A percentile compares a stretch with the other conserved stretches of the same genome.
These are phyloP conservation scores for Hyphopichia khmerensis DNA, from an alignment of 1,139 yeast species.

Conservation along the genomic window DNA sequence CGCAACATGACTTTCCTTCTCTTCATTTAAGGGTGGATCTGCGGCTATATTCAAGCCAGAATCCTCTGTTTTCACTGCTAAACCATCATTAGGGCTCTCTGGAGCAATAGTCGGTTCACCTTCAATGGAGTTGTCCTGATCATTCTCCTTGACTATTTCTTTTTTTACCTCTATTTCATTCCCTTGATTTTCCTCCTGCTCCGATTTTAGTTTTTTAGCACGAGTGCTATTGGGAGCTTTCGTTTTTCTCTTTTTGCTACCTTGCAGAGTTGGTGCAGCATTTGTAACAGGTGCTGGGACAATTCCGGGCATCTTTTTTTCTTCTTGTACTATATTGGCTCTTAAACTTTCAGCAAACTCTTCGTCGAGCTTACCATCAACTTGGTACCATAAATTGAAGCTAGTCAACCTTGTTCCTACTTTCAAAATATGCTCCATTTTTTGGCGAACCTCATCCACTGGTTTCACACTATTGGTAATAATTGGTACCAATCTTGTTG, in stretches of 20 bases:
- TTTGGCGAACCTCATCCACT: constrained; percentile 50
- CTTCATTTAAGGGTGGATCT: too few relatives aligned
- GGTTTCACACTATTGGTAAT: constrained; percentile 66
- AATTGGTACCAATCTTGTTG: constrained; percentile 66
- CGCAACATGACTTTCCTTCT: too few relatives aligned
- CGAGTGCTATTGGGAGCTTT: constrained; percentile 20
- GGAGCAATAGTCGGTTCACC: too few relatives aligned
- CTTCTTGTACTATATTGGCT: constrained; percentile 36
- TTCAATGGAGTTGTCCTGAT: too few relatives aligned
- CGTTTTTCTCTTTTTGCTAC: constrained; percentile 32
- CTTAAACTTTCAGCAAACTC: constrained; percentile 50
- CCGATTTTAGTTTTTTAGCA: constrained; percentile 14
- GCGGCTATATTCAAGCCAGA: not conserved
- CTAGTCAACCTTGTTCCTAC: constrained; percentile 62
- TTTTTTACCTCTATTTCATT: too few relatives aligned
- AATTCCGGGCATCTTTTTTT: constrained; percentile 43
- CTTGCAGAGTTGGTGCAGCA: constrained; percentile 9
- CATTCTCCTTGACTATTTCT: constrained; percentile 1
- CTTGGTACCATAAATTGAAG: constrained; percentile 78
- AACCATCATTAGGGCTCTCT: too few relatives aligned
- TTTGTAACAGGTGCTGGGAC: constrained; percentile 13
- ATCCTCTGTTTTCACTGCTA: not conserved
- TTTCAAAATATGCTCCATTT: constrained; percentile 62
- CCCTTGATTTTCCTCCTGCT: constrained; percentile 2
- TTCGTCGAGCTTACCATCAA: constrained; percentile 78